Conservation (phyloP, 2,329 filamentous ascomycete species). For the Xylaria sp. region DNA sequence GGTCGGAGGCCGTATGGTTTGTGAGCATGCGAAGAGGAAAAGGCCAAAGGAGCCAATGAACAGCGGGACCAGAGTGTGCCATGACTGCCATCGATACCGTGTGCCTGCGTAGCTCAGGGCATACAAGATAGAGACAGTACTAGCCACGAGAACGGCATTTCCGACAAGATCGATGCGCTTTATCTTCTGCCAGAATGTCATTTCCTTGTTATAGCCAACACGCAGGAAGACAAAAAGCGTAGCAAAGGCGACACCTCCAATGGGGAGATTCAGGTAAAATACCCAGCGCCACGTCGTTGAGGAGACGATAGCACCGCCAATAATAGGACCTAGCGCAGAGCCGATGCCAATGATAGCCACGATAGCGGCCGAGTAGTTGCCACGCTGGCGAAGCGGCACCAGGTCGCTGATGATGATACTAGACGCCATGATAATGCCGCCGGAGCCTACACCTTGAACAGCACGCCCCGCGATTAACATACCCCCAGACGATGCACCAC, state of each 20-base stretch:
- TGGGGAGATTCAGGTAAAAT: background rate
- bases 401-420: background rate
- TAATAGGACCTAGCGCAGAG: background rate
- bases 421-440: background rate
- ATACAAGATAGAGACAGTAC: slow-evolving; percentile 20
- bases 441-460: slow-evolving; percentile 44
- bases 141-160: slow-evolving; percentile 4
- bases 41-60: slow-evolving; percentile 25
- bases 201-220: too few species aligned
- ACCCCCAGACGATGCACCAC: background rate
- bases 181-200: too few species aligned
- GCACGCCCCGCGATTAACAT: slow-evolving; percentile 49
- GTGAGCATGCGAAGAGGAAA: background rate
- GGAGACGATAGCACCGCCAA: background rate
- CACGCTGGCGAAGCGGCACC: background rate
- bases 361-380: background rate
- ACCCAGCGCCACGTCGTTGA: background rate
- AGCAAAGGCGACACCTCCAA: background rate
- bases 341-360: background rate
- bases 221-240: background rate
- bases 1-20: background rate
- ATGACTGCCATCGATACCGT: slow-evolving; percentile 20
- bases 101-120: slow-evolving; percentile 26
- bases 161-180: background rate
- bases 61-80: slow-evolving; percentile 22